These are phyloP conservation scores for Backusella circina DNA, from an alignment of 192 early-diverging fungal genomes.

Conservation along the genomic window DNA sequence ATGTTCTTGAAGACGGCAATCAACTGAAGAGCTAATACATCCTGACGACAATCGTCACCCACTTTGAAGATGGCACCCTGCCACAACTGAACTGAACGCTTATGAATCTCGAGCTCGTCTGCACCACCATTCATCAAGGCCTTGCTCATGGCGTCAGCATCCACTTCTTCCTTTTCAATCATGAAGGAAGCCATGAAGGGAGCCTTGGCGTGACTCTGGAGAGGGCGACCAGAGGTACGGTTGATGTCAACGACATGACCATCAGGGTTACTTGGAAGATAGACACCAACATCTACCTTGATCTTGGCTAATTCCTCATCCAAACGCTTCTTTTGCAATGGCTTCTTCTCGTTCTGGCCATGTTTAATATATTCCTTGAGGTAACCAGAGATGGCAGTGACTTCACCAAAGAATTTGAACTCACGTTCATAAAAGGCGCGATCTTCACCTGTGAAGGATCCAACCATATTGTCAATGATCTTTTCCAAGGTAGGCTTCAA, in stretches of 20 bases:
- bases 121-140: slow-evolving; percentile 28
- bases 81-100: slow-evolving; percentile 54
- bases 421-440: slow-evolving; percentile 94
- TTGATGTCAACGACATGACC: slow-evolving; percentile 94
- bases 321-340: slow-evolving; percentile 79
- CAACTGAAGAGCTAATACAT: slow-evolving; percentile 95
- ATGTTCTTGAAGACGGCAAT: slow-evolving; percentile 98
- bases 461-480: slow-evolving; percentile 80
- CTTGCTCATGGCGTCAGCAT: slow-evolving; percentile 53
- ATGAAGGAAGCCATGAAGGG: slow-evolving; percentile 99
- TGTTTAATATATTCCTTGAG: slow-evolving; percentile 91
- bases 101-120: slow-evolving; percentile 31
- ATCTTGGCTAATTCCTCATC: slow-evolving; percentile 98
- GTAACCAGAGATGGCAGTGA: slow-evolving; percentile 97
- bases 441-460: slow-evolving; percentile 80
- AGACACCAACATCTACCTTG: slow-evolving; percentile 93
- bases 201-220: slow-evolving; percentile 98
- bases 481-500: slow-evolving; percentile 88
- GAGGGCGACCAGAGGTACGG: slow-evolving; percentile 85
- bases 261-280: slow-evolving; percentile 97
- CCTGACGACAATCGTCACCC: slow-evolving; percentile 99
- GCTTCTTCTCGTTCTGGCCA: slow-evolving; percentile 84
- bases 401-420: slow-evolving; percentile 91
- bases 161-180: slow-evolving; percentile 59
- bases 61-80: slow-evolving; percentile 98